Base-by-base conservation (phyloP, 495 filamentous ascomycete species). In the Pyronema omphalodes region DNA sequence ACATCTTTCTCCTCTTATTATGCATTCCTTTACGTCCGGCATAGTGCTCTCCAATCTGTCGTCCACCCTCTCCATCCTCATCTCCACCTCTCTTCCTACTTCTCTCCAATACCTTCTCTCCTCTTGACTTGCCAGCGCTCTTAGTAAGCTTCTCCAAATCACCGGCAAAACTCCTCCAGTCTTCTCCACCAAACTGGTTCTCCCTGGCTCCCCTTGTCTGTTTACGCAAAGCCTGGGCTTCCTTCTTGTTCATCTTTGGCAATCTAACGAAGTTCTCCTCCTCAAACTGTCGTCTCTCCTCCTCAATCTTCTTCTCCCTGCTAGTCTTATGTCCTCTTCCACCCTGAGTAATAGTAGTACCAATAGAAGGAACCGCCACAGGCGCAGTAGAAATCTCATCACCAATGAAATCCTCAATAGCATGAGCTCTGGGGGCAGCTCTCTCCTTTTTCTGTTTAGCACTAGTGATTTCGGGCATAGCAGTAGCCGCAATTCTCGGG, bases 211-310 rank as follows among this genome's bases (percentile, higher is more conserved):
- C 71, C 17, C 67, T 67, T 37, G 70, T 70, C 57, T 78, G 75
- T 9, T 71, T 70, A 37, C 69, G 65, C 18, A 54, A 52, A 39
- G 62, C 62, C 67, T 73, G 73, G 52, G 69, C 67, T 17, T 89
- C 83, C 71, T 85, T 86, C 74, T 88, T 89, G 66, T 79, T 82
- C 61, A 81, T 75, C 66, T 79, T 80, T 14, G 86, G 86, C 61
- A 95, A 71, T 51, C 88, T 76, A 17, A 86, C 76, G 62, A 93
- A 87, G 69, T 94, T 89, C 55, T 69, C 73, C 70, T 94, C 88
- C 70, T 94, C 88, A 67, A 91, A 94, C 23, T 78, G 74, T 40
- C 71, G 73, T 43, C 81, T 71, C 62, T 88, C 86, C 3, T 73
- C 72, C 67, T 94, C 88, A 35, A 74, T 76, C 44, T 74, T 72